Evolutionary conservation across 108 stramenopile species (phyloP).

Genomic region (Schizochytrium sp.): DNA sequence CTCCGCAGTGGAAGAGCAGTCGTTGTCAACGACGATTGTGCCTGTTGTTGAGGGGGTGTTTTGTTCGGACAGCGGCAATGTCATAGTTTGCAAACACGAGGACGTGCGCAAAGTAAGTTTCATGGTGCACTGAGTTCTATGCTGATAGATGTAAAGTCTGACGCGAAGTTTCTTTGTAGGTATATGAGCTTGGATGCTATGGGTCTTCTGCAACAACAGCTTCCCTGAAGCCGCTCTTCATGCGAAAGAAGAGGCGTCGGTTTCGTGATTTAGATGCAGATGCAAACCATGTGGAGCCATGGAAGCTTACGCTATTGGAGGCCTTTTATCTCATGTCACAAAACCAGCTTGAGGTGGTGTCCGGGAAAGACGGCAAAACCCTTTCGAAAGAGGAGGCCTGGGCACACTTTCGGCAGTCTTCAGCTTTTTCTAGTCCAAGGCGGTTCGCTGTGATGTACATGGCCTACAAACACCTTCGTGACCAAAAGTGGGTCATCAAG

Average conservation of each 20-base stretch:
- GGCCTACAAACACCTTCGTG: neutral
- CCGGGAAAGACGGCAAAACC: neutral
- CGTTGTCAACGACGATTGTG: neutral
- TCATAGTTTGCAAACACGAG: neutral
- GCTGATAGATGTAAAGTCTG: neutral
- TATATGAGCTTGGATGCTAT: slow-evolving; percentile 47
- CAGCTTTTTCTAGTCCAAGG: slow-evolving; percentile 26
- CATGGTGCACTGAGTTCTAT: neutral
- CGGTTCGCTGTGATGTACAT: slow-evolving; percentile 35
- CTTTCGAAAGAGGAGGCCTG: neutral
- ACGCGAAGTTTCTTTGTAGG: neutral
- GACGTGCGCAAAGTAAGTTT: neutral
- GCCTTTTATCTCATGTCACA: slow-evolving; percentile 34
- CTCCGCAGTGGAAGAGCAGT: neutral
- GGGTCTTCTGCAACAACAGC: slow-evolving; percentile 48
- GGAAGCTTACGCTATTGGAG: slow-evolving; percentile 32
- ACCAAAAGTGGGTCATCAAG: slow-evolving; percentile 35
- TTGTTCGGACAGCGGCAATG: slow-evolving; percentile 6
- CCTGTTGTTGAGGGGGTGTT: neutral
- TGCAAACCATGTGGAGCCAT: slow-evolving; percentile 6
- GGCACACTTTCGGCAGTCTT: neutral
- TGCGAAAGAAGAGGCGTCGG: slow-evolving; percentile 35
- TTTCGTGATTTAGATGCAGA: slow-evolving; percentile 49
- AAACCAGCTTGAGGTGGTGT: neutral
- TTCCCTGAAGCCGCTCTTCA: slow-evolving; percentile 53